Evolutionary conservation across 352 stramenopile species (phyloP), one percentile per base, ranked within the genome.

Genomic region (Lagenidium sp.): DNA sequence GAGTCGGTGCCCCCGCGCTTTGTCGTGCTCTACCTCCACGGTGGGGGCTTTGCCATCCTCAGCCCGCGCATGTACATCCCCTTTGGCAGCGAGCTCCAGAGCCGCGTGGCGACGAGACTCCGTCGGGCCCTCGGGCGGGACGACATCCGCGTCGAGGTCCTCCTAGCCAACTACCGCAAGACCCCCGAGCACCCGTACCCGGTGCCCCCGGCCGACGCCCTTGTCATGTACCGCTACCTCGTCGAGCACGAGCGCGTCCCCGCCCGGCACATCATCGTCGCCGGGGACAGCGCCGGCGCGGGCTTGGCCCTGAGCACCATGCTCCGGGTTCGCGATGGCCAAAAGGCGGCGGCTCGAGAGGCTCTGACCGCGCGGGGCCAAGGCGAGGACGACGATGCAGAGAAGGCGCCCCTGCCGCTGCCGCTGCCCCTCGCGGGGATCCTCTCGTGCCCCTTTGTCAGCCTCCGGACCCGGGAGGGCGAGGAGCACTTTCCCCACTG

Each of bases 61-160:
- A 53, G 46, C 29, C 53, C 53, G 7, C 45, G 53, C n/a, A 53
- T 52, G 41, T 60, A 60, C 41, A 52, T 60, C 35, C 4, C 29
- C 4, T 36, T 54, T 23, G 59, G 55, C 36, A 65, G 57, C 31
- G 60, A 62, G 11, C 38, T 82, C 25, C 60, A 71, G 39, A 23
- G 18, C 18, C 20, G 18, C 37, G 18, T 18, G 18, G 4, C 23
- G 3, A 29, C 38, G 11, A 55, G 8, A 49, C 44, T 22, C n/a
- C n/a, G n/a, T n/a, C n/a, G 24, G 18, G 6, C 23, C 23, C 41
- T 38, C 41, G 32, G 6, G 10, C 15, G 10, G 13, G 7, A 7
- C 7, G 37, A 43, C 18, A 20, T 48, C 15, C 10, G 30, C 13
- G 41, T 48, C 29, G 41, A 48, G 7, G 29, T 48, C 4, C 30